These are phyloP conservation scores for Salvia rosmarinus DNA, from an alignment of 257 asterid species.

Conservation along the genomic window DNA sequence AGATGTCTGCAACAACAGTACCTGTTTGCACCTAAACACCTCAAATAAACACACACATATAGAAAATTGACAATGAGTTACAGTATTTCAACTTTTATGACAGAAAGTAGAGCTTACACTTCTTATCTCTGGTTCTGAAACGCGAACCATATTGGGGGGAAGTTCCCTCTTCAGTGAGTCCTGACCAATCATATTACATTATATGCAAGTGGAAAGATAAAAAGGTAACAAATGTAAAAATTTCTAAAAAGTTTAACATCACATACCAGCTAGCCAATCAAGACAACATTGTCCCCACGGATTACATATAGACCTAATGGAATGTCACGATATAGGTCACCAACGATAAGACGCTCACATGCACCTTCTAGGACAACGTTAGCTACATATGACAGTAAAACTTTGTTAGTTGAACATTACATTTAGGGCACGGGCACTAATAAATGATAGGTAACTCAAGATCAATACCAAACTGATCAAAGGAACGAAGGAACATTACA, in stretches of 20 bases:
- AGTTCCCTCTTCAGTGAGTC: slow-evolving; percentile 86
- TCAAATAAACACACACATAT: too few relatives aligned
- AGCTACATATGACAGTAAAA: slow-evolving; percentile 50
- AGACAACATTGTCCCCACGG: slow-evolving; percentile 96
- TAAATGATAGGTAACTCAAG: slow-evolving; percentile 17
- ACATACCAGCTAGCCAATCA: slow-evolving; percentile 95
- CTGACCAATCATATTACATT: slow-evolving; percentile 45
- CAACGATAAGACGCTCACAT: slow-evolving; percentile 91
- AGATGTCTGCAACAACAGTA: background rate
- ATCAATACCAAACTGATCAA: slow-evolving; percentile 77
- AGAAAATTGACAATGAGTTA: background rate
- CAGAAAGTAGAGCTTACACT: slow-evolving; percentile 53
- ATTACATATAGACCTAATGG: slow-evolving; percentile 90
- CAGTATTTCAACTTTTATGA: background rate
- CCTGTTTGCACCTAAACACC: too few relatives aligned
- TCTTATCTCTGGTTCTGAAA: slow-evolving; percentile 75
- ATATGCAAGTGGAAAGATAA: slow-evolving; percentile 11
- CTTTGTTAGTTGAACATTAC: slow-evolving; percentile 29
- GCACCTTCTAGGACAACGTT: slow-evolving; percentile 98
- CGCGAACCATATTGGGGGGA: slow-evolving; percentile 80
- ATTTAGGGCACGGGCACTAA: background rate
- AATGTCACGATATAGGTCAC: slow-evolving; percentile 85
- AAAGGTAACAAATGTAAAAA: background rate
- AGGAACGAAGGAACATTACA: slow-evolving; percentile 88
- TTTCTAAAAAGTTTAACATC: slow-evolving; percentile 10